phyloP scores from a whole-genome alignment of 345 rosid species.

The Punica granatum region DNA sequence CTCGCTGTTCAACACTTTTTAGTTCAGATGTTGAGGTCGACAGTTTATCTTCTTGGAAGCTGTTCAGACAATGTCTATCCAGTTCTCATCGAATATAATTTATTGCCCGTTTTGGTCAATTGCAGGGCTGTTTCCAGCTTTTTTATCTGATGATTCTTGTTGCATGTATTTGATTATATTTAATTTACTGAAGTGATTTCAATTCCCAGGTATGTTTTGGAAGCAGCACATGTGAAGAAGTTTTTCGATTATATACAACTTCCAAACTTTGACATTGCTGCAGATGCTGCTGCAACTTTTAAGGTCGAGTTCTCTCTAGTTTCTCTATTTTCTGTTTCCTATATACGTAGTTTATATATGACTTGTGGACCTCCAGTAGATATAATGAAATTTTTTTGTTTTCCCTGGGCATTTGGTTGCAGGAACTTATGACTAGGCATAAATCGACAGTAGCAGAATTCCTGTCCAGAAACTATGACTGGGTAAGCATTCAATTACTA shows the following conservation, averaged over 20 bases:
- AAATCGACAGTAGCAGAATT: slow-evolving; percentile 97
- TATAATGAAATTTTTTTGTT: slow-evolving; percentile 15
- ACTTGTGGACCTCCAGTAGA: slow-evolving; percentile 4
- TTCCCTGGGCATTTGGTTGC: slow-evolving; percentile 22
- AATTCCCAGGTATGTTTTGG: slow-evolving; percentile 72
- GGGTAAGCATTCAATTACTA: slow-evolving; percentile 41
- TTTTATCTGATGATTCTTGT: neutral
- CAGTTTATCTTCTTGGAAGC: too few species aligned
- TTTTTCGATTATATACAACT: slow-evolving; percentile 88
- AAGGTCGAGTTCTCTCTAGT: slow-evolving; percentile 43
- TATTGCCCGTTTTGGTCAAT: neutral
- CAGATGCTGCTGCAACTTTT: slow-evolving; percentile 98
- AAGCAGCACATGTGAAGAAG: slow-evolving; percentile 77
- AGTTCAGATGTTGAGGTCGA: neutral
- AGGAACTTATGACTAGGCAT: slow-evolving; percentile 98
- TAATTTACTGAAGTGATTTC: neutral
- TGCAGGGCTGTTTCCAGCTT: neutral
- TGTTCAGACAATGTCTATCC: neutral
- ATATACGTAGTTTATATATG: too few species aligned
- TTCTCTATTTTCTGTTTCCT: slow-evolving; percentile 7
- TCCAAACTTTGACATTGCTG: slow-evolving; percentile 93
- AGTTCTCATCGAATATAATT: neutral
- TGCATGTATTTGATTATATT: neutral
- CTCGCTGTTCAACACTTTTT: neutral
- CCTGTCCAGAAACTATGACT: slow-evolving; percentile 83